phyloP scores from a whole-genome alignment of 1,284 basidiomycete species.

The Anthracocystis setariae region DNA sequence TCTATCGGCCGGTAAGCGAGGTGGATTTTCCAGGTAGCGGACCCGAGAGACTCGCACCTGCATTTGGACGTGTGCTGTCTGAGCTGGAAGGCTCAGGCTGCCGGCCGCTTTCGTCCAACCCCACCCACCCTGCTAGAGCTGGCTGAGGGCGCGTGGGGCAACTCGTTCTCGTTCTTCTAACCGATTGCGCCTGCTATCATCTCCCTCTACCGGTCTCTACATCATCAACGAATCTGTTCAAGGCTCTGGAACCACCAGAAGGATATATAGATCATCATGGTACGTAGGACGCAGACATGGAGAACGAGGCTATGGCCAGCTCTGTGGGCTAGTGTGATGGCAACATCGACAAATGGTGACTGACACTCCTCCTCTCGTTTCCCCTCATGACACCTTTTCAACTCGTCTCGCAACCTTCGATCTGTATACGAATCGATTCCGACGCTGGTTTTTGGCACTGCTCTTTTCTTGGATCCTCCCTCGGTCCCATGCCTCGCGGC shows the following conservation, averaged over 20 bases:
- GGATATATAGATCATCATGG: neutral
- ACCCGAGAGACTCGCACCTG: slow-evolving; percentile 18
- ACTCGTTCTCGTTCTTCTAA: neutral
- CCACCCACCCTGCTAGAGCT: neutral
- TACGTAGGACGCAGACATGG: neutral
- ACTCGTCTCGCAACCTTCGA: neutral
- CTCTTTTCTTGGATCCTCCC: neutral
- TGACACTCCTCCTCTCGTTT: neutral
- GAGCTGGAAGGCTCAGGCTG: slow-evolving; percentile 26
- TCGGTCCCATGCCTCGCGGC: neutral
- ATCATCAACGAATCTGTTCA: neutral
- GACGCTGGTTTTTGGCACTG: neutral
- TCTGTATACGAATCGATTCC: neutral
- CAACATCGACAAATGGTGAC: neutral
- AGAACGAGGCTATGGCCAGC: too few relatives aligned
- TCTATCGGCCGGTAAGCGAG: slow-evolving; percentile 20
- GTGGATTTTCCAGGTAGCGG: slow-evolving; percentile 4
- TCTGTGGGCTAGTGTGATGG: slow-evolving; percentile 10
- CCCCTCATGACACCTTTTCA: neutral
- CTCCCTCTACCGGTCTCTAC: neutral
- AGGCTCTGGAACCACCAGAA: neutral
- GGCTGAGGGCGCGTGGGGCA: slow-evolving; percentile 19
- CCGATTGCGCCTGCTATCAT: too few relatives aligned
- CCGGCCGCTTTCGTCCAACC: neutral
- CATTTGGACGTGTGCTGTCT: slow-evolving; percentile 1